Evolutionary conservation across 768 basidiomycete species (phyloP), one percentile per base, ranked within the genome.

Genomic region (Filobasidium wieringae): DNA sequence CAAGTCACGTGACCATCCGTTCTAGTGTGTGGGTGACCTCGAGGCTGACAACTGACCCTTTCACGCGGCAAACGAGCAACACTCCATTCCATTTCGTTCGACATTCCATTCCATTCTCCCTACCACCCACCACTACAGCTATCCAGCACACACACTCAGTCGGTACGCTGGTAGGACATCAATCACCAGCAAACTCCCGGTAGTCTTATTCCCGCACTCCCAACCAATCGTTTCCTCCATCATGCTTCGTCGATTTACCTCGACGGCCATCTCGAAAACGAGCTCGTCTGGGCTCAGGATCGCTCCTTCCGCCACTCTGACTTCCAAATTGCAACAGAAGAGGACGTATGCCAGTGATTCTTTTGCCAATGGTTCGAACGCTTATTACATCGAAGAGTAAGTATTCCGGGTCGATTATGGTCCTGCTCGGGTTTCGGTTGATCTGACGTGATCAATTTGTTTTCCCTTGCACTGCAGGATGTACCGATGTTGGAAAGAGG

Each of bases 361-460:
- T 59, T 95, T 96, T 72, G 92, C 91, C 12, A 93, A 88, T 58
- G 91, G 90, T 39, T 91, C 86, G 39, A 96, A 95, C 75, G 79
- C 89, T 24, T 91, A 93, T 78, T 97, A 97, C 71, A 86, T 86
- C 19, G 92, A 77, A 58, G 89, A 93, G 74, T 75, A 56, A 63
- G 74, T 70, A 22, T 4, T 7, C 24, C 15, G 29, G 43, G 12
- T n/a, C 22, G 26, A 6, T 14, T 43, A 22, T 27, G 19, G 27
- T 51, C 45, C 14, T 24, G 15, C 24, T 49, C 12, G 4, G 22
- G 17, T 4, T 4, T 14, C 55, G 53, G n/a, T 2, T 12, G 30
- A 27, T 53, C 39, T 57, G 53, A 60, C 39, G 22, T n/a, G n/a
- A n/a, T n/a, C 2, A 14, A 19, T 15, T 17, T 29, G n/a, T 22